Evolutionary conservation across 345 rosid species (phyloP).

Genomic region (Psidium friedrichsthalianum): DNA sequence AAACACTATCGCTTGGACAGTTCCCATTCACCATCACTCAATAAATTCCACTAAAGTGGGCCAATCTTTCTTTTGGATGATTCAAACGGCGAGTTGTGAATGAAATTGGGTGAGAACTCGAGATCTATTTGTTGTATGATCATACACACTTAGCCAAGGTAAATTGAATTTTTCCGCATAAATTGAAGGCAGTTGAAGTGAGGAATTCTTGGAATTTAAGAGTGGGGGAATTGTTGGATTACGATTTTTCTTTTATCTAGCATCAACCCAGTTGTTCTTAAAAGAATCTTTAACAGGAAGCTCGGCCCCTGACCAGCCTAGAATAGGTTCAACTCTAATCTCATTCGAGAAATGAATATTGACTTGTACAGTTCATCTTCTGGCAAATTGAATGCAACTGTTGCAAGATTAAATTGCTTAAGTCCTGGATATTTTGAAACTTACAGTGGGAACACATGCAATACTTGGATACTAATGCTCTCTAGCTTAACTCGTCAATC

Average conservation of each 20-base stretch:
- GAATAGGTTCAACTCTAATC: not conserved
- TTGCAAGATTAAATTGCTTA: not conserved
- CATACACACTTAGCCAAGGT: not conserved
- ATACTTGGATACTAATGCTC: not conserved
- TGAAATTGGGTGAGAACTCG: not conserved
- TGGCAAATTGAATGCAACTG: not conserved
- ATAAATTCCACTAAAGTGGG: not conserved
- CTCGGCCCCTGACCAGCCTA: not conserved
- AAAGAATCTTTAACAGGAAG: not conserved
- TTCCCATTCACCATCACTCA: not conserved
- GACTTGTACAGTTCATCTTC: not conserved
- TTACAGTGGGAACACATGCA: not conserved
- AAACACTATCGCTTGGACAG: not conserved
- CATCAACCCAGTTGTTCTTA: not conserved
- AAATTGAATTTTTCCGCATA: not conserved
- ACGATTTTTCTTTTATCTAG: not conserved
- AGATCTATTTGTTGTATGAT: not conserved
- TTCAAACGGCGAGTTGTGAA: not conserved
- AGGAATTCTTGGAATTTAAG: not conserved
- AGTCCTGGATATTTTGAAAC: not conserved
- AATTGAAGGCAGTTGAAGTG: not conserved
- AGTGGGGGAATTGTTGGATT: not conserved
- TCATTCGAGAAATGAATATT: not conserved
- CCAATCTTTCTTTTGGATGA: not conserved
- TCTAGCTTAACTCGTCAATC: not conserved